Conservation (phyloP, 495 filamentous ascomycete species). For the Thozetella sp. region DNA sequence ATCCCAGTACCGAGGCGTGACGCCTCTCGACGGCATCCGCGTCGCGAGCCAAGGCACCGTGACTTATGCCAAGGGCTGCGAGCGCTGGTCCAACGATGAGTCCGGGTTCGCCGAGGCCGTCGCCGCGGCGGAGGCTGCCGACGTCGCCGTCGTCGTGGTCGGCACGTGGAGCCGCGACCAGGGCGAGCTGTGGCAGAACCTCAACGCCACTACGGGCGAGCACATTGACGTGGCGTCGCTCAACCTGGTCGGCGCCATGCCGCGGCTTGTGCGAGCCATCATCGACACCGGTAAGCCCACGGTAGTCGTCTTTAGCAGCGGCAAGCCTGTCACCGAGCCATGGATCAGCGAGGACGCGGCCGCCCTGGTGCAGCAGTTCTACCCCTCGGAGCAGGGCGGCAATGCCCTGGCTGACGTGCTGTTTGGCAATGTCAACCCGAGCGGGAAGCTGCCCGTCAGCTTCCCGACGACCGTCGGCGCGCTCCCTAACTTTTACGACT, state of each 20-base stretch:
- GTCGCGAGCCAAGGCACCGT: conserved; percentile 56
- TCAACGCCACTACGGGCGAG: conserved; percentile 75
- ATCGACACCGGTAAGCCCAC: conserved; percentile 67
- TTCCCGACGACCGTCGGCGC: conserved; percentile 66
- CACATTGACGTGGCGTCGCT: conserved; percentile 66
- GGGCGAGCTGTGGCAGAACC: conserved; percentile 62
- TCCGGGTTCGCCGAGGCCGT: conserved; percentile 64
- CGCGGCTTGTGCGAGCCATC: conserved; percentile 63
- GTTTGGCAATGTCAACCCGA: conserved; percentile 82
- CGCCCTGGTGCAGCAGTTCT: conserved; percentile 71
- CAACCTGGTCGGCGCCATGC: conserved; percentile 71
- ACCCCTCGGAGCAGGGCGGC: conserved; percentile 74
- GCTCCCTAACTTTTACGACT: conserved; percentile 71
- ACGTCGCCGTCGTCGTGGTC: conserved; percentile 71
- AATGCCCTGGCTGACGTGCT: conserved; percentile 78
- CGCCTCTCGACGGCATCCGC: conserved; percentile 67
- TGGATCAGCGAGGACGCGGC: conserved; percentile 64
- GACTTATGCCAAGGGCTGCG: conserved; percentile 69
- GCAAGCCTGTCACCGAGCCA: conserved; percentile 69
- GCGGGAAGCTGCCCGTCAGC: conserved; percentile 63
- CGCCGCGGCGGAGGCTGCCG: conserved; percentile 61
- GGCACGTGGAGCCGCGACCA: conserved; percentile 77
- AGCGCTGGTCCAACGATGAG: conserved; percentile 71
- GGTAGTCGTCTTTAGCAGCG: conserved; percentile 67
- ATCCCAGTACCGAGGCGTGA: conserved; percentile 63